Base-by-base conservation (phyloP, 495 filamentous ascomycete genomes). In the Penicillium pulvis region DNA sequence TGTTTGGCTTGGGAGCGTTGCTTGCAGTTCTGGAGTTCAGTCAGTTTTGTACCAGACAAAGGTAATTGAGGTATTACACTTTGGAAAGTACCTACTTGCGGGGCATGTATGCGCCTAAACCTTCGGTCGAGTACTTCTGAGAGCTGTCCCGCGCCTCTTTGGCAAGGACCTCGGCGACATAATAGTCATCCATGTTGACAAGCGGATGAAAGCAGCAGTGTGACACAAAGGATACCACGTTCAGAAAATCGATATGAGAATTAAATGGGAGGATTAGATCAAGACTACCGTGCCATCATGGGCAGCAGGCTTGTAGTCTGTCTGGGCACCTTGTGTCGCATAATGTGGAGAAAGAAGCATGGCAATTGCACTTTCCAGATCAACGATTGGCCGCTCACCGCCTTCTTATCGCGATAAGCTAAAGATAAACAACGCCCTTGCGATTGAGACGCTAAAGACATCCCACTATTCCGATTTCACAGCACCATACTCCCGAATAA, bases 1-100 rank as follows among this genome's bases (percentile, higher is more conserved):
- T 96, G 64, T 98, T 98, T 14, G 93, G 91, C 64, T 92, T 96
- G 3, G 91, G 91, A 52, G 91, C 90, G 64, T 83, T 83, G 26
- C 79, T 71, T 20, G 85, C 73, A 39, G 80, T 71, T 56, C 17
- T 43, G 51, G n/a, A 47, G 45, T 12, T 56, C 5, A 26, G 52
- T 66, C 30, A 64, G 56, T 47, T 45, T 9, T 12, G 50, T 12
- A 54, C 24, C 4, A 2, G 20, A 23, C 9, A 6, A 3, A 33
- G 24, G 9, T 28, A 11, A 14, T 52, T 39, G 17, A 31, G 36
- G 0, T 0, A 19, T 28, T 36, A n/a, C 6, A 19, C 2, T 19
- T 14, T 10, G 24, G 23, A 26, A 11, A 28, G 33, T 49, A 69
- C 79, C 57, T 77, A 93, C 91, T 87, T 88, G 60, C 80, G 81